phyloP scores from a whole-genome alignment of 305 asterid species.

The Ajuga reptans region DNA sequence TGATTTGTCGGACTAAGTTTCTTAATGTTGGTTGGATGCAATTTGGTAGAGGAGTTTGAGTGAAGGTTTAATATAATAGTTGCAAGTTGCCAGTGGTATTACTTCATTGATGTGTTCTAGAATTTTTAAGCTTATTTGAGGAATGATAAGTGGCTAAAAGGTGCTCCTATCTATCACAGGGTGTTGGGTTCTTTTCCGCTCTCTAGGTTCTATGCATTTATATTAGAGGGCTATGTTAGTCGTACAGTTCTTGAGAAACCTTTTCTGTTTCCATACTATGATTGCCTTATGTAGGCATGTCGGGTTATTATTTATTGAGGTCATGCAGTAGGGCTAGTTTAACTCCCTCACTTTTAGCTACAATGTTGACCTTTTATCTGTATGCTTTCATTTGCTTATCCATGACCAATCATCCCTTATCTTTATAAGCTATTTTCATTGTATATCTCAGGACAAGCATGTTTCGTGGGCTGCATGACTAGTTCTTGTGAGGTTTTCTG shows the following conservation, averaged over 20 bases:
- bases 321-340: neutral
- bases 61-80: neutral
- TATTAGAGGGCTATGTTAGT: neutral
- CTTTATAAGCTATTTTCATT: neutral
- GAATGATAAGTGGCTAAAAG: neutral
- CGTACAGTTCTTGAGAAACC: neutral
- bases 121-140: neutral
- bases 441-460: slow-evolving; percentile 19
- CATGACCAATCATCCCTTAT: neutral
- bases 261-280: neutral
- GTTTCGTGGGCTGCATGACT: slow-evolving; percentile 17
- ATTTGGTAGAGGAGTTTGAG: neutral
- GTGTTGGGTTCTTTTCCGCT: neutral
- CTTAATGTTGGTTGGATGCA: neutral
- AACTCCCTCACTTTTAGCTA: neutral
- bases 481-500: slow-evolving; percentile 9
- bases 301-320: neutral
- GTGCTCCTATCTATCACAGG: neutral
- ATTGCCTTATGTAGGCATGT: neutral
- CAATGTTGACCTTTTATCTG: neutral
- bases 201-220: neutral
- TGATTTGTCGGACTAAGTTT: neutral
- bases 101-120: neutral
- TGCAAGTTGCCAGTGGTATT: neutral
- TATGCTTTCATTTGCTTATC: slow-evolving; percentile 2